Conservation (phyloP, 768 basidiomycete genomes). For the Boletus barrowsii region DNA sequence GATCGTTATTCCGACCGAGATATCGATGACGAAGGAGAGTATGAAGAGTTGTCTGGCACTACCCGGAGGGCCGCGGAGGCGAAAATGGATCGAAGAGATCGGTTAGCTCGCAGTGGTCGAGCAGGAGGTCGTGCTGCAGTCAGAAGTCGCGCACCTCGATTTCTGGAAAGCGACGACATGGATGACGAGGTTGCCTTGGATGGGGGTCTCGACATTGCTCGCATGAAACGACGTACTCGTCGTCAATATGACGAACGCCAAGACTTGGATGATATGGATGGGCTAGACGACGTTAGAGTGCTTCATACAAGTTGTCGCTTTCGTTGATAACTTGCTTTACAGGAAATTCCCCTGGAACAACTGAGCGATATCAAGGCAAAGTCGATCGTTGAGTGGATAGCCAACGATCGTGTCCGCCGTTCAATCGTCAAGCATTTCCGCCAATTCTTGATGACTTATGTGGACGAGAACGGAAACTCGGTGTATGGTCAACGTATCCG, state of each 20-base stretch:
- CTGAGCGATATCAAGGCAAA: conserved; percentile 97
- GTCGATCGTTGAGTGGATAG: conserved; percentile 97
- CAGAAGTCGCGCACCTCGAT: conserved; percentile 80
- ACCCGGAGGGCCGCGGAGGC: conserved; percentile 81
- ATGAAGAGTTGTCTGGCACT: conserved; percentile 62
- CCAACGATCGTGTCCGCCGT: conserved; percentile 83
- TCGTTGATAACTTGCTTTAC: conserved; percentile 16
- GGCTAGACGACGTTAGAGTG: conserved; percentile 72
- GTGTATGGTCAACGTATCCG: conserved; percentile 95
- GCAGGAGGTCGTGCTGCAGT: conserved; percentile 72
- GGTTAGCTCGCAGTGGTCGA: conserved; percentile 61
- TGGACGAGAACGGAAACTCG: conserved; percentile 86
- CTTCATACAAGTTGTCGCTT: neutral
- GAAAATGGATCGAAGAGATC: conserved; percentile 87
- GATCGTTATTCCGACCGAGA: conserved; percentile 87
- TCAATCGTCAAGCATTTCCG: conserved; percentile 92
- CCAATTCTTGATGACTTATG: conserved; percentile 93
- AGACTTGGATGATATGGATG: conserved; percentile 89
- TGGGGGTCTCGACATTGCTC: conserved; percentile 59
- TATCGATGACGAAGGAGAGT: conserved; percentile 77
- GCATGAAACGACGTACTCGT: conserved; percentile 79
- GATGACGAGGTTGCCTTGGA: conserved; percentile 74
- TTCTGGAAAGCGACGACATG: conserved; percentile 79
- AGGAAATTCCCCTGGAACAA: conserved; percentile 96
- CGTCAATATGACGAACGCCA: conserved; percentile 92